Evolutionary conservation across 805 yeast species (phyloP), one percentile per base, ranked within the genome.

Genomic region (Pichia gijzeniarum): DNA sequence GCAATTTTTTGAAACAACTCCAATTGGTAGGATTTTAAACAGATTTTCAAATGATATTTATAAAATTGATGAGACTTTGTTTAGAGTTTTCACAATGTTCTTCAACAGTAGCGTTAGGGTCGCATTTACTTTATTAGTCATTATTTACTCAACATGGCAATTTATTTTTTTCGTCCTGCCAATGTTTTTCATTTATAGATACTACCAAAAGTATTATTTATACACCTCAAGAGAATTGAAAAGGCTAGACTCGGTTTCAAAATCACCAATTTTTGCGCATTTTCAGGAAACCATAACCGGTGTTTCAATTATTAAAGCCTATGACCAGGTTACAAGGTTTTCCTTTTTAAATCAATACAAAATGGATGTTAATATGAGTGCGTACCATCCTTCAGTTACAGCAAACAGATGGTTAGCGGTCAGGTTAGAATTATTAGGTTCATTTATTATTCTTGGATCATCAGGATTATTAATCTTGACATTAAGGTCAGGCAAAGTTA

Each of bases 331-430:
- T 44, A 64, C 68, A 1, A 72, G 93, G 61, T 85, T 85, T 59
- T 68, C 66, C 37, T 77, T 70, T 54, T 71, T 84, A 62, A 85
- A 84, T 60, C 77, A 78, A 58, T 68, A 76, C 35, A 77, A 85
- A 60, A 76, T 90, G 56, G 98, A 93, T 60, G 77, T 76, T 57
- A 91, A 93, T 62, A 79, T 91, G 84, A 76, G 85, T 56, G 98
- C 98, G 0, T 88, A 78, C 59, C 95, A 88, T 71, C 96, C 97
- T 25, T 76, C 95, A 10, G 80, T 89, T 47, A 84, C 86, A 61
- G 90, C 96, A 12, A 93, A 95, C 64, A 80, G 99, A 69, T 93
- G 99, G 99, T 76, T 93, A 50, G 96, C 98, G 9, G 95, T 88
- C 10, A 77, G 99, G 59, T 73, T 93, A 49, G 98, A 95, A 65